Evolutionary conservation across 2,329 filamentous ascomycete genomes (phyloP), one percentile per base, ranked within the genome.

Genomic region (Clathrospora elynae): DNA sequence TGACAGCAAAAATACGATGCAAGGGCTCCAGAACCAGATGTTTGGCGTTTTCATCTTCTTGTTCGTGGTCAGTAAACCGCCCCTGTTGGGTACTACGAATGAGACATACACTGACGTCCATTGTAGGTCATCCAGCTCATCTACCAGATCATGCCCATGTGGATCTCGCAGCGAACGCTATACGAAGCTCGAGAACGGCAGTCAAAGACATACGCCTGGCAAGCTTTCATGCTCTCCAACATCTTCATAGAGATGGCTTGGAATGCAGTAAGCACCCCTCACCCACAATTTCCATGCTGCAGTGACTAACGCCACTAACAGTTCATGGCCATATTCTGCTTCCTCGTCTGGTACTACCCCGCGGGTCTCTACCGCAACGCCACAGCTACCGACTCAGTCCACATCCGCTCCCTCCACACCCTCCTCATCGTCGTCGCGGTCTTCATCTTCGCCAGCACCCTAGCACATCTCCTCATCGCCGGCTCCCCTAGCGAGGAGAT

Each of bases 301-400:
- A n/a, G n/a, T n/a, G n/a, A n/a, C n/a, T n/a, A n/a, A n/a, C n/a
- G n/a, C n/a, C n/a, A n/a, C n/a, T n/a, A n/a, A n/a, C n/a, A n/a
- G n/a, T 82, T 76, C 20, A 76, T 78, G 62, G 73, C 44, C 4
- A 64, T 78, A 2, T 72, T 74, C 46, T 84, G 53, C 71, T 76
- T 57, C 70, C 68, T 57, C 67, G 83, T 64, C 79, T 88, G 18
- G 73, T 88, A 49, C 78, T 84, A 55, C 67, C 77, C 0, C 75
- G 80, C 90, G 30, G 87, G 87, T 1, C 77, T 91, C 4, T 82
- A 87, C 66, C 71, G 73, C 44, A 90, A 90, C 59, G 86, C 86
- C 2, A 72, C 76, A n/a, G 75, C 75, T 1, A 81, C 81, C 2
- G 78, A 77, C 46, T 74, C 83, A 0, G 49, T 66, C 2, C 73